phyloP scores from a whole-genome alignment of 2,329 filamentous ascomycete genomes.

The Colletotrichum liaoningense region DNA sequence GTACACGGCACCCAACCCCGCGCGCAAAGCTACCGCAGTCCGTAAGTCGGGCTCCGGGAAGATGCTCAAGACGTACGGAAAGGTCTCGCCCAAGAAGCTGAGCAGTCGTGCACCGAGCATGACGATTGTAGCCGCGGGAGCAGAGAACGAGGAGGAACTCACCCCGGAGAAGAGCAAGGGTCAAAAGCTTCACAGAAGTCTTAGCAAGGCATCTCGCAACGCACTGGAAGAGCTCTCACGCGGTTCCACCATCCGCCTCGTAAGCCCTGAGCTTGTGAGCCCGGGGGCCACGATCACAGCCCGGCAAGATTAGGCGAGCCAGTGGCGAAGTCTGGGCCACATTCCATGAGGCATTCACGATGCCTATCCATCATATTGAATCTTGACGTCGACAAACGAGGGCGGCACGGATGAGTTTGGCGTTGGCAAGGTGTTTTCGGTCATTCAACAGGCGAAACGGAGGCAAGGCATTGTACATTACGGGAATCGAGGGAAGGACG shows the following conservation, averaged over 20 bases:
- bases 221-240: constrained; percentile 33
- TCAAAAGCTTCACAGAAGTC: constrained; percentile 25
- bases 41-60: constrained; percentile 36
- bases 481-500: constrained; percentile 5
- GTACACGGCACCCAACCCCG: constrained; percentile 32
- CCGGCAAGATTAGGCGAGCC: constrained; percentile 14
- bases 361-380: constrained; percentile 5
- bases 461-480: constrained; percentile 33
- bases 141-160: not conserved
- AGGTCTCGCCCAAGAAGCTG: constrained; percentile 29
- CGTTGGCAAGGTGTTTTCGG: constrained; percentile 33
- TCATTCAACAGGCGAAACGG: constrained; percentile 35
- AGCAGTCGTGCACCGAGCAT: constrained; percentile 31
- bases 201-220: constrained; percentile 36
- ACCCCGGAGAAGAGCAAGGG: constrained; percentile 4
- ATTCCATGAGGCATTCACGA: not conserved
- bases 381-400: constrained; percentile 34
- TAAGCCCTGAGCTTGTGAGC: constrained; percentile 33
- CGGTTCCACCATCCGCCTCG: constrained; percentile 33
- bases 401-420: constrained; percentile 29
- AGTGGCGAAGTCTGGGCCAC: not conserved
- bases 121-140: constrained; percentile 34
- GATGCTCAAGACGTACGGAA: constrained; percentile 36
- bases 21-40: constrained; percentile 32
- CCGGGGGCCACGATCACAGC: constrained; percentile 34